phyloP scores from a whole-genome alignment of 2,329 filamentous ascomycete species.

The Davidsoniella eucalypti region DNA sequence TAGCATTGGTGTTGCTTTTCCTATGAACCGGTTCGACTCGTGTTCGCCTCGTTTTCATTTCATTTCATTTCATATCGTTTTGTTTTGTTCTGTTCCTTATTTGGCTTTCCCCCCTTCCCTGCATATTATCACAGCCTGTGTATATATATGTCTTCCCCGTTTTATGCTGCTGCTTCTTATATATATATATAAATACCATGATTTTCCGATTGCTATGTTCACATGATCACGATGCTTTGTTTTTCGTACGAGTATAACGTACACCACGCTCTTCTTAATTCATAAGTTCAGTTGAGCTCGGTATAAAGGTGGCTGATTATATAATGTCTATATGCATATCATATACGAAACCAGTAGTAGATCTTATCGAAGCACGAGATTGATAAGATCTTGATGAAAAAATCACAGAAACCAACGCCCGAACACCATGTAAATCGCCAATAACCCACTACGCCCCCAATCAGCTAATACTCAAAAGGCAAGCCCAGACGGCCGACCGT shows the following conservation, averaged over 20 bases:
- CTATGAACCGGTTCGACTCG: neutral
- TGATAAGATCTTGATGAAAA: neutral
- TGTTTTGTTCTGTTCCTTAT: neutral
- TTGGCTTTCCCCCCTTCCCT: neutral
- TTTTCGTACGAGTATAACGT: conserved; percentile 1
- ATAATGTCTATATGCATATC: too few species aligned
- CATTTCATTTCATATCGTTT: neutral
- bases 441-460: neutral
- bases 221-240: neutral
- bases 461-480: conserved; percentile 6
- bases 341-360: too few species aligned
- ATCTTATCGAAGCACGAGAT: neutral
- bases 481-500: conserved; percentile 49
- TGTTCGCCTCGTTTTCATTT: conserved; percentile 1
- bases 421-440: conserved; percentile 1
- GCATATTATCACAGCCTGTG: too few species aligned
- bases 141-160: too few species aligned
- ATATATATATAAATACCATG: too few species aligned
- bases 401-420: neutral
- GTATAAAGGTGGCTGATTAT: too few species aligned
- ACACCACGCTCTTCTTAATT: too few species aligned
- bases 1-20: too few species aligned
- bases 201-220: too few species aligned
- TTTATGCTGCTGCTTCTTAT: too few species aligned
- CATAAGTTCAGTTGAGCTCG: too few species aligned